Conservation (phyloP, 257 asterid species). For the Solanum pennellii region DNA sequence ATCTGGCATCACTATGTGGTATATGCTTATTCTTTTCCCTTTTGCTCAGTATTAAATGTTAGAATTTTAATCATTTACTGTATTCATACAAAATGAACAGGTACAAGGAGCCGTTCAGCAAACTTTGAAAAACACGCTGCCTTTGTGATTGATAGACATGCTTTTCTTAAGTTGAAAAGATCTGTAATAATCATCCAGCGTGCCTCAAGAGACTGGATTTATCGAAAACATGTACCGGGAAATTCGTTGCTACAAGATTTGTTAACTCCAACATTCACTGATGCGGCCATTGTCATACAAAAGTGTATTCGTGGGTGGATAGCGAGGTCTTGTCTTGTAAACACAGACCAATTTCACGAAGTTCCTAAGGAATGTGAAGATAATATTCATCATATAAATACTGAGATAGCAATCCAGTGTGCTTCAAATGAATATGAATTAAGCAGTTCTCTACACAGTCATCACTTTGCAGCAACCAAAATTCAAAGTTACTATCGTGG, state of each 20-base stretch:
- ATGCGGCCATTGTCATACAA: slow-evolving; percentile 29
- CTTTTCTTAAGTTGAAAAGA: slow-evolving; percentile 40
- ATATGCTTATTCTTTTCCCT: slow-evolving; percentile 9
- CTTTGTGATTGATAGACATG: slow-evolving; percentile 46
- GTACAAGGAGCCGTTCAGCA: slow-evolving; percentile 18
- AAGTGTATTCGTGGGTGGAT: slow-evolving; percentile 17
- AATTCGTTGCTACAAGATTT: slow-evolving; percentile 4
- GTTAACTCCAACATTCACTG: not conserved
- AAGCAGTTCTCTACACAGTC: slow-evolving; percentile 16
- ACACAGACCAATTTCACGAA: slow-evolving; percentile 10
- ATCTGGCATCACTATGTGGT: slow-evolving; percentile 22
- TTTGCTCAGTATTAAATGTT: not conserved
- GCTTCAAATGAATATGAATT: slow-evolving; percentile 37
- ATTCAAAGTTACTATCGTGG: slow-evolving; percentile 70
- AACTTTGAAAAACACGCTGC: slow-evolving; percentile 16
- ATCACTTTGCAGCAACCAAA: slow-evolving; percentile 53
- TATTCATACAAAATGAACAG: not conserved
- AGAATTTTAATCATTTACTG: not conserved
- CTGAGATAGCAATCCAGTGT: slow-evolving; percentile 41
- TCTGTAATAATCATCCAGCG: slow-evolving; percentile 44
- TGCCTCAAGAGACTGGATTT: slow-evolving; percentile 46
- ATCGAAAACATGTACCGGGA: slow-evolving; percentile 12
- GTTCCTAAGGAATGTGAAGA: slow-evolving; percentile 11
- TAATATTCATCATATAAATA: slow-evolving; percentile 9
- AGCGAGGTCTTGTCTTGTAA: slow-evolving; percentile 17